Conservation (phyloP, 768 basidiomycete genomes). For the Tylopilus felleus region DNA sequence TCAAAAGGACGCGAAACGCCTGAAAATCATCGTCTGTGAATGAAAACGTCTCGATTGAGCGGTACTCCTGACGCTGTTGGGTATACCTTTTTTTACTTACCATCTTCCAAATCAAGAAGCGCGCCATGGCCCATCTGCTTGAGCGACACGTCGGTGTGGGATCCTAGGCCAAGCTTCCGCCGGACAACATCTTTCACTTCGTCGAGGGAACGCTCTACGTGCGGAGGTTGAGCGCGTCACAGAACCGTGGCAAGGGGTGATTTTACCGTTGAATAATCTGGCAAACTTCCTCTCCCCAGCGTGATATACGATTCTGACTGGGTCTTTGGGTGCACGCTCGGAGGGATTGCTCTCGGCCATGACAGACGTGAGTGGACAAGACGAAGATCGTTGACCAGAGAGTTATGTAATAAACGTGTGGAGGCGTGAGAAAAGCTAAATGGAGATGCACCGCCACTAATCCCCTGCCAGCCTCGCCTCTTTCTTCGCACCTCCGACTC, state of each 20-base stretch:
- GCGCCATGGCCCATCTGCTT: constrained; percentile 53
- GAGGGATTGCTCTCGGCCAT: constrained; percentile 12
- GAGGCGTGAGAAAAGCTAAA: background rate
- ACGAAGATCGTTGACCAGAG: too few species aligned
- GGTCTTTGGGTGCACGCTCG: background rate
- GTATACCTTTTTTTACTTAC: constrained; percentile 33
- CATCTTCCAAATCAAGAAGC: constrained; percentile 71
- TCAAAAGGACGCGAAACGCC: constrained; percentile 55
- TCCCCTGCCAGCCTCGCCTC: too few species aligned
- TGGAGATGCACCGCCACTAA: too few species aligned
- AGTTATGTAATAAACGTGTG: constrained; percentile 5
- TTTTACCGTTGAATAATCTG: constrained; percentile 41
- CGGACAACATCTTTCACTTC: constrained; percentile 57
- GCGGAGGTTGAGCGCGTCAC: constrained; percentile 5
- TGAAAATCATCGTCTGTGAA: constrained; percentile 73
- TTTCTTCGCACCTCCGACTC: too few species aligned
- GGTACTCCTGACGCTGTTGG: background rate
- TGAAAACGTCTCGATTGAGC: background rate
- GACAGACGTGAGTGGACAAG: background rate
- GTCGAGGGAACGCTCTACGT: constrained; percentile 56
- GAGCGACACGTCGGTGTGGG: constrained; percentile 36
- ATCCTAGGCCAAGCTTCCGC: constrained; percentile 54
- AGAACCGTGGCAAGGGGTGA: background rate
- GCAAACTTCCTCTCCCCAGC: constrained; percentile 36
- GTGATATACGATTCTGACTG: constrained; percentile 37